Evolutionary conservation across 2,329 filamentous ascomycete species (phyloP), one percentile per base, ranked within the genome.

Genomic region (Herpotrichia juniperi): DNA sequence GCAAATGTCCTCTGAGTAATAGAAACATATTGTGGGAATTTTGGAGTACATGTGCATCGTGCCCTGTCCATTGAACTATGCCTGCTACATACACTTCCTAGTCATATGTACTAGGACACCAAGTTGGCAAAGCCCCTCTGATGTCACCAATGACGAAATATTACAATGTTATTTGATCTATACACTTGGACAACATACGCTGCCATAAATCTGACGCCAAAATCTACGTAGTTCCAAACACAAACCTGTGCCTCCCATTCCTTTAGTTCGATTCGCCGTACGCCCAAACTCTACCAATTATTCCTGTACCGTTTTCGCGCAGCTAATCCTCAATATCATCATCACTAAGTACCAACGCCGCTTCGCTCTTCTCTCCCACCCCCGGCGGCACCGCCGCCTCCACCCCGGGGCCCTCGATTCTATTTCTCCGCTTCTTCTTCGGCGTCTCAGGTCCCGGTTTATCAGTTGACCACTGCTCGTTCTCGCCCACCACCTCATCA

Each of bases 381-480:
- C 37, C 22, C 42, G 62, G 44, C 9, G 43, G 31, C 19, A 49
- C 35, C n/a, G 53, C 53, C 22, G 26, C 47, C 22, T 64, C 57
- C 8, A 57, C 54, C 6, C 55, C 42, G 26, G 64, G 70, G 32
- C 46, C 62, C 19, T 64, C 59, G 21, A 68, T 59, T 35, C 51
- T 53, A 17, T 46, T 57, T 46, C 45, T 59, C 40, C 22, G 56
- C 24, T 30, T 55, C 39, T 64, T 62, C 45, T 56, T 58, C 21
- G 65, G 63, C 17, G 64, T 62, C 16, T 57, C 59, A n/a, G 61
- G 45, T 32, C 54, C 59, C 14, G 76, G 74, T 46, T 64, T 65
- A 51, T 79, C 77, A 6, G 77, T 79, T 4, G 74, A 58, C 78
- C 77, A 79, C 39, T 72, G 68, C 49, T 78, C 75, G 22, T 63